These are phyloP conservation scores for Neurospora tetraspora DNA, from an alignment of 495 filamentous ascomycete species.

Conservation along the genomic window DNA sequence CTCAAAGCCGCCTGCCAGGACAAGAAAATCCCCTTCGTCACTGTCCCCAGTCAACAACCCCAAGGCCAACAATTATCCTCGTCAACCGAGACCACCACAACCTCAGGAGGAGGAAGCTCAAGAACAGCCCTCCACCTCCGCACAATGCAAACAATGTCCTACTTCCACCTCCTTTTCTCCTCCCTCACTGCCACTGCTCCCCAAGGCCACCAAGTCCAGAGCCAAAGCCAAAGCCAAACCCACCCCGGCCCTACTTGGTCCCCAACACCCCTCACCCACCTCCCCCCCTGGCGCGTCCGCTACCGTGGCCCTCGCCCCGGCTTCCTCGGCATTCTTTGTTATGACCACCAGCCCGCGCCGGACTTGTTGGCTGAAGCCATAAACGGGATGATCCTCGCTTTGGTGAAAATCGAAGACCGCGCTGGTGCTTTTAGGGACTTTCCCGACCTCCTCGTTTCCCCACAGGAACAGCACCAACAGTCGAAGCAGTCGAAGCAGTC, in stretches of 20 bases:
- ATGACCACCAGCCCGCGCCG: slow-evolving; percentile 34
- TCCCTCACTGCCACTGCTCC: neutral
- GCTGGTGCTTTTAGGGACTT: slow-evolving; percentile 24
- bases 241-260: slow-evolving; percentile 18
- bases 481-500: neutral
- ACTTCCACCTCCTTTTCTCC: slow-evolving; percentile 48
- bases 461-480: neutral
- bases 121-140: slow-evolving; percentile 59
- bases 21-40: slow-evolving; percentile 24
- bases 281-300: slow-evolving; percentile 32
- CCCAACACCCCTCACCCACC: slow-evolving; percentile 24
- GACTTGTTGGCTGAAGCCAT: slow-evolving; percentile 32
- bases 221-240: neutral
- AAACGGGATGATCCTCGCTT: slow-evolving; percentile 33
- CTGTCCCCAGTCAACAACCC: slow-evolving; percentile 43
- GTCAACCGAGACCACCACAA: slow-evolving; percentile 43
- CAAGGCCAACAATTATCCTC: neutral
- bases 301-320: slow-evolving; percentile 23
- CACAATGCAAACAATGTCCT: slow-evolving; percentile 72
- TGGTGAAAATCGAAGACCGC: slow-evolving; percentile 25
- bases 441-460: neutral
- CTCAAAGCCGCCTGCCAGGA: slow-evolving; percentile 31
- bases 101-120: slow-evolving; percentile 13
- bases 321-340: slow-evolving; percentile 33
- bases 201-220: no score